phyloP scores from a whole-genome alignment of 352 stramenopile species.

The Pilasporangium apinafurcum region DNA sequence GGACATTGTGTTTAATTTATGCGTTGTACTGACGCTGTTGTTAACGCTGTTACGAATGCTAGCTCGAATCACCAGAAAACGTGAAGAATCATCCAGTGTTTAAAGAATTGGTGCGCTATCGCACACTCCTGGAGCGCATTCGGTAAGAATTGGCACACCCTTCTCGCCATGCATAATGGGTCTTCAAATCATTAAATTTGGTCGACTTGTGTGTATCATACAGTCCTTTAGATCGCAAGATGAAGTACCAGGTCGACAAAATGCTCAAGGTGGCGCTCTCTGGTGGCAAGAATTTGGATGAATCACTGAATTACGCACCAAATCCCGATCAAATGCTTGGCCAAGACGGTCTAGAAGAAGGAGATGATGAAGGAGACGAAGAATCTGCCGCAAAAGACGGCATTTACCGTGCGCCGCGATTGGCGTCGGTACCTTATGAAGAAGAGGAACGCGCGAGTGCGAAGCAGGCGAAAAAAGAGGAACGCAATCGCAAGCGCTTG shows the following conservation, averaged over 20 bases:
- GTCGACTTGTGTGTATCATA: neutral
- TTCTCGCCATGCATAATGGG: neutral
- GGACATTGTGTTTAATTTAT: neutral
- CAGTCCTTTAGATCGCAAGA: slow-evolving; percentile 77
- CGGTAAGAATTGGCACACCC: slow-evolving; percentile 35
- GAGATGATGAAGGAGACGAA: slow-evolving; percentile 28
- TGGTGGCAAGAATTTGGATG: slow-evolving; percentile 62
- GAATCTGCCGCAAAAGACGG: slow-evolving; percentile 35
- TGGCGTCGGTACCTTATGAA: slow-evolving; percentile 79
- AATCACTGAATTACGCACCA: slow-evolving; percentile 73
- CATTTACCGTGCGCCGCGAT: slow-evolving; percentile 69
- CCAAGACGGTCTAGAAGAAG: slow-evolving; percentile 38
- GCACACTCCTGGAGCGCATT: slow-evolving; percentile 80
- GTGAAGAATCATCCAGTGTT: slow-evolving; percentile 79
- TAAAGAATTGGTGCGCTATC: slow-evolving; percentile 80
- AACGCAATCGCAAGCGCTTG: slow-evolving; percentile 72
- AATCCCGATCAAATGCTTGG: slow-evolving; percentile 67
- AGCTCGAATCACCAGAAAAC: slow-evolving; percentile 63
- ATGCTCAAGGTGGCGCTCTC: slow-evolving; percentile 85
- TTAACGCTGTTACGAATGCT: too few species aligned
- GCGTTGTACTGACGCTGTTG: neutral
- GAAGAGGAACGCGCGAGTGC: slow-evolving; percentile 74
- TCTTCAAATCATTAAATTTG: too few species aligned
- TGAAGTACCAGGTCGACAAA: slow-evolving; percentile 89
- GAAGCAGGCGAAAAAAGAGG: slow-evolving; percentile 78